Evolutionary conservation across 1,284 basidiomycete genomes (phyloP).

Genomic region (Leccinum pachyderme): DNA sequence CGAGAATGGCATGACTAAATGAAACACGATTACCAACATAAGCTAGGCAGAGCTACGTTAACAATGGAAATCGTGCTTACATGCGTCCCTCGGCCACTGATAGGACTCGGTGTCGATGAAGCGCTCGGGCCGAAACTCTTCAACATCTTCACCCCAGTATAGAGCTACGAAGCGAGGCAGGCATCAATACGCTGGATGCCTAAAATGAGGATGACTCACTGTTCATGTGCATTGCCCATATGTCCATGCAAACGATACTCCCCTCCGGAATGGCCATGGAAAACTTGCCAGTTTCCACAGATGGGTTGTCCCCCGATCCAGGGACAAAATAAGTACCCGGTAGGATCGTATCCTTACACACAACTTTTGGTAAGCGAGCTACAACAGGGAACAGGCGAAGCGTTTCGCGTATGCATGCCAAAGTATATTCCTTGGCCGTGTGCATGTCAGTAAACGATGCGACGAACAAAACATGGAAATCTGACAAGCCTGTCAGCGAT

Average conservation of each 20-base stretch:
- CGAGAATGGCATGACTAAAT: constrained; percentile 37
- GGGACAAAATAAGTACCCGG: not conserved
- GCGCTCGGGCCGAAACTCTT: constrained; percentile 44
- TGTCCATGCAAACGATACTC: not conserved
- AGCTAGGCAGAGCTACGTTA: not conserved
- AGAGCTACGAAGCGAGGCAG: constrained; percentile 21
- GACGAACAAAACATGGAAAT: no score
- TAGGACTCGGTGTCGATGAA: constrained; percentile 43
- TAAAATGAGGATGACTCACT: constrained; percentile 21
- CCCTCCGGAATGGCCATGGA: not conserved
- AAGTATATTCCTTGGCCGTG: constrained; percentile 37
- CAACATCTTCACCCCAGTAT: constrained; percentile 43
- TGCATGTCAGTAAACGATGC: no score
- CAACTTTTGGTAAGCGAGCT: not conserved
- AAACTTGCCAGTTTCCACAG: not conserved
- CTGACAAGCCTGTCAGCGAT: no score
- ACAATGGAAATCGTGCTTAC: constrained; percentile 9
- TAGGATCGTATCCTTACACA: not conserved
- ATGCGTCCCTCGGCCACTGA: constrained; percentile 37
- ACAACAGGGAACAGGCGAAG: not conserved
- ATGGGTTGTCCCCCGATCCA: not conserved
- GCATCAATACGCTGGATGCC: not conserved
- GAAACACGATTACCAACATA: not conserved
- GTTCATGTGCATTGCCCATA: constrained; percentile 35
- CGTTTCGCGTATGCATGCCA: constrained; percentile 9